A percentile compares a stretch with the other conserved stretches of the same genome.
Conservation (phyloP, 2,329 filamentous ascomycete species). For the Calcarisporium arbuscula region DNA sequence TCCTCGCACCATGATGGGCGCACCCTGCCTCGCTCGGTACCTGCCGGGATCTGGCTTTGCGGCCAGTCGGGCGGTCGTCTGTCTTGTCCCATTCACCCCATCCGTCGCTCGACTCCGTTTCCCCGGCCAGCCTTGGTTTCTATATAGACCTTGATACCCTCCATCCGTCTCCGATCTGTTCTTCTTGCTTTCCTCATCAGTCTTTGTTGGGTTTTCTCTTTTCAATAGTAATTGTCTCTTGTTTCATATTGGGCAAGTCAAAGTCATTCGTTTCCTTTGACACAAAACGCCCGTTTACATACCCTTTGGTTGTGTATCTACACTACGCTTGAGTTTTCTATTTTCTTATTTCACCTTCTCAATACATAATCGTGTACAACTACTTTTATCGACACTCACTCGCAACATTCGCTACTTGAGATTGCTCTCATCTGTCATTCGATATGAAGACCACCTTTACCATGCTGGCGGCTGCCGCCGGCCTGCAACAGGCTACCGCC, state of each 20-base stretch:
- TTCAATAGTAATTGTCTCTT: conserved; percentile 11
- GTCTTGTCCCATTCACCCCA: too few relatives aligned
- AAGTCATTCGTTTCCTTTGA: conserved; percentile 54
- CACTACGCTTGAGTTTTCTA: too few relatives aligned
- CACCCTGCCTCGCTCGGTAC: too few relatives aligned
- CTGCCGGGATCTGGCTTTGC: too few relatives aligned
- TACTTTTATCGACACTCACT: conserved; percentile 12
- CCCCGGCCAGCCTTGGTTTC: too few relatives aligned
- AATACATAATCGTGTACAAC: conserved; percentile 13
- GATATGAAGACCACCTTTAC: conserved; percentile 46
- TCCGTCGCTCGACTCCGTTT: too few relatives aligned
- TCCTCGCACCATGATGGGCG: too few relatives aligned
- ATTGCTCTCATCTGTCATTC: conserved; percentile 10
- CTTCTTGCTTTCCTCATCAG: conserved; percentile 16
- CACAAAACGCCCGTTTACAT: conserved; percentile 18
- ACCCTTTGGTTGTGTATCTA: too few relatives aligned
- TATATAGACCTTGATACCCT: too few relatives aligned
- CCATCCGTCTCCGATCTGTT: conserved; percentile 10
- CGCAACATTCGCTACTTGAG: conserved; percentile 11
- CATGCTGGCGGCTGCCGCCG: conserved; percentile 44
- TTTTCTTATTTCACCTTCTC: conserved; percentile 18
- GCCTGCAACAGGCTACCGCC: conserved; percentile 43
- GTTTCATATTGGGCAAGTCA: conserved; percentile 30
- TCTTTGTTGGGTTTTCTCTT: conserved; percentile 12
- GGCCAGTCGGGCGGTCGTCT: too few relatives aligned